Evolutionary conservation across 352 stramenopile species (phyloP).

Genomic region (Globisporangium heterothallicum): DNA sequence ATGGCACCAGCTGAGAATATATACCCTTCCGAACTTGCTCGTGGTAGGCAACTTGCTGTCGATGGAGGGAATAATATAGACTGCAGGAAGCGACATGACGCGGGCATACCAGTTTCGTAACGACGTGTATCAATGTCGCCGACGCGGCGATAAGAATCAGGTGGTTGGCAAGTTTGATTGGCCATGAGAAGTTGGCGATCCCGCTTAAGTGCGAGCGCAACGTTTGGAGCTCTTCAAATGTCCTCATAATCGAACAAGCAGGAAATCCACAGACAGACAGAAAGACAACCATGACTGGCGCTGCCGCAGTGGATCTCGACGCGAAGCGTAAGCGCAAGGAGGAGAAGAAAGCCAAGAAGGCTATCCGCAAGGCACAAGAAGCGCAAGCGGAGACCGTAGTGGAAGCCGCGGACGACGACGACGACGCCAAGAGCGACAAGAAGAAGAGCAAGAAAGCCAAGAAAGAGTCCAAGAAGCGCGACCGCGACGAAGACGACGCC

Average conservation of each 20-base stretch:
- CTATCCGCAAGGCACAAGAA: constrained; percentile 38
- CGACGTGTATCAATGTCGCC: not conserved
- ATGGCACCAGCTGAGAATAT: no score
- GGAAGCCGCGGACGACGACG: constrained; percentile 9
- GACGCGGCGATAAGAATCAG: constrained; percentile 11
- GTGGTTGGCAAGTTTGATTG: constrained; percentile 8
- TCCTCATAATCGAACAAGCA: not conserved
- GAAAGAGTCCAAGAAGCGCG: constrained; percentile 37
- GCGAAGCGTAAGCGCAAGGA: constrained; percentile 28
- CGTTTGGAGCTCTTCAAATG: constrained; percentile 14
- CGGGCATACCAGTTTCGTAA: not conserved
- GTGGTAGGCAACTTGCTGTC: no score
- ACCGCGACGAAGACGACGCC: constrained; percentile 24
- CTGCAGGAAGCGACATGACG: not conserved
- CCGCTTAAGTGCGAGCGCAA: constrained; percentile 12
- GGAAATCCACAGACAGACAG: not conserved
- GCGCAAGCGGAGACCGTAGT: constrained; percentile 29
- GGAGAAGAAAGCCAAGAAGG: constrained; percentile 33
- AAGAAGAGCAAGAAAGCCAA: constrained; percentile 30
- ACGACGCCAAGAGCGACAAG: constrained; percentile 25
- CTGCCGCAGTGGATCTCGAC: constrained; percentile 14
- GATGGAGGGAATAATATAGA: no score
- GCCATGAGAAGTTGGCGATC: constrained; percentile 6
- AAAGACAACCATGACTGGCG: constrained; percentile 14
- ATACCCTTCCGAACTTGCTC: no score